Conservation (phyloP, 176 grass and related monocot genomes). For the Aegilops umbellulata region DNA sequence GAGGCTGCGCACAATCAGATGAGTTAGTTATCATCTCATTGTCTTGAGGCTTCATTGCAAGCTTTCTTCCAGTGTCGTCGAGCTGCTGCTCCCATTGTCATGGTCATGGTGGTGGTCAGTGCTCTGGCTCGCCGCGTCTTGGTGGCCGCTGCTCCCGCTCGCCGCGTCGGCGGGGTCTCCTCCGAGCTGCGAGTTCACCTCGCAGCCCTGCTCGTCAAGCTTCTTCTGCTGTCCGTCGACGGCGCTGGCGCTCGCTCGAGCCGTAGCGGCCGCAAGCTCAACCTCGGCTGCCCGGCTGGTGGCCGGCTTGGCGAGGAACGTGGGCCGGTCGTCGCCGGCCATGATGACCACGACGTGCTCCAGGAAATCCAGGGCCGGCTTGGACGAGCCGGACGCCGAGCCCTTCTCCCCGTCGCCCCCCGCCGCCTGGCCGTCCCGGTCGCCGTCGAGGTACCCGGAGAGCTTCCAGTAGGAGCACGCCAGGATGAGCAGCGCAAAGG, state of each 20-base stretch:
- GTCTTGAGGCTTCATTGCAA: conserved; percentile 38
- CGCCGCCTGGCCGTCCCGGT: background rate
- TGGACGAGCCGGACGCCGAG: background rate
- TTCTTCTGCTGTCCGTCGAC: background rate
- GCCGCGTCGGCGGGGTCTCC: background rate
- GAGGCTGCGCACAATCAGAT: conserved; percentile 9
- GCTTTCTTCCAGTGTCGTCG: conserved; percentile 25
- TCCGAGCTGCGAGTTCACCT: no score
- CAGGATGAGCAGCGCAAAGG: conserved; percentile 74
- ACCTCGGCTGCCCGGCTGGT: conserved; percentile 36
- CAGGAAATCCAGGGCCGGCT: background rate
- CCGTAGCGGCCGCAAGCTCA: conserved; percentile 21
- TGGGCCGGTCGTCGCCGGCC: conserved; percentile 67
- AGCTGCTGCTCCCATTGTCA: conserved; percentile 16
- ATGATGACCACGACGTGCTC: conserved; percentile 45
- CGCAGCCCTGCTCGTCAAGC: background rate
- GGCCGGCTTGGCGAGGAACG: conserved; percentile 55
- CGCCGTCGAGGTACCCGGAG: conserved; percentile 48
- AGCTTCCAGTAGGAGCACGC: conserved; percentile 92
- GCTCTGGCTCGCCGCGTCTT: background rate
- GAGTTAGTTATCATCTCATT: conserved; percentile 29
- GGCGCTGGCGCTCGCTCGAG: background rate
- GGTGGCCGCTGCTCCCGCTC: no score
- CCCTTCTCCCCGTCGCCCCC: conserved; percentile 15
- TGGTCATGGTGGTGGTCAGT: background rate